Evolutionary conservation across 768 basidiomycete genomes (phyloP).

Genomic region (Russula vinacea): DNA sequence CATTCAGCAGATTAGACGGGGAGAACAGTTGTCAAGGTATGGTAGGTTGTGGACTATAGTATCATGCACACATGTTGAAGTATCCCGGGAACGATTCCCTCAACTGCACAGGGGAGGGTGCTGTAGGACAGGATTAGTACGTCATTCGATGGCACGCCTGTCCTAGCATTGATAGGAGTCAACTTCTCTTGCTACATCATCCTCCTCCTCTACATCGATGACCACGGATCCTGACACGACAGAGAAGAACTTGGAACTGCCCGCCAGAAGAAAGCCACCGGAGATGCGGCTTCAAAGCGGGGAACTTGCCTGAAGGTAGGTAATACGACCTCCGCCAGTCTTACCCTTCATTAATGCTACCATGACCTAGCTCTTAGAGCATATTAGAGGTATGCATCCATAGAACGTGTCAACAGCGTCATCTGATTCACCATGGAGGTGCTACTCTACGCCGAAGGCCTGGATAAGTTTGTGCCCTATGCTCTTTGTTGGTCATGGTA

Average conservation of each 20-base stretch:
- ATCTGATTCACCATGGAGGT: constrained; percentile 19
- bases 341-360: neutral
- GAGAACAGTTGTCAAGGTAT: neutral
- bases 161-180: neutral
- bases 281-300: constrained; percentile 68
- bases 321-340: neutral
- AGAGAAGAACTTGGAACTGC: constrained; percentile 26
- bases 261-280: constrained; percentile 58
- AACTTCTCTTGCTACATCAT: neutral
- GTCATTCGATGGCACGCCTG: neutral
- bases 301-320: constrained; percentile 57
- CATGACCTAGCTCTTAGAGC: constrained; percentile 51
- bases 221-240: neutral
- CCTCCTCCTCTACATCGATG: constrained; percentile 6
- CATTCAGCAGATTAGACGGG: neutral
- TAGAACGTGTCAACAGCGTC: neutral
- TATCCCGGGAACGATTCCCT: too few relatives aligned
- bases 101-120: neutral
- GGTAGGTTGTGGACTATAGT: neutral
- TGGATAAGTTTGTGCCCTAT: constrained; percentile 54
- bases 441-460: constrained; percentile 43
- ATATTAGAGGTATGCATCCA: constrained; percentile 62
- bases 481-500: neutral
- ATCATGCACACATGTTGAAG: neutral
- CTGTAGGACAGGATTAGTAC: neutral